These are phyloP conservation scores for Tieghemostelium lacteum DNA, from an alignment of 78 protist species.

Conservation along the genomic window DNA sequence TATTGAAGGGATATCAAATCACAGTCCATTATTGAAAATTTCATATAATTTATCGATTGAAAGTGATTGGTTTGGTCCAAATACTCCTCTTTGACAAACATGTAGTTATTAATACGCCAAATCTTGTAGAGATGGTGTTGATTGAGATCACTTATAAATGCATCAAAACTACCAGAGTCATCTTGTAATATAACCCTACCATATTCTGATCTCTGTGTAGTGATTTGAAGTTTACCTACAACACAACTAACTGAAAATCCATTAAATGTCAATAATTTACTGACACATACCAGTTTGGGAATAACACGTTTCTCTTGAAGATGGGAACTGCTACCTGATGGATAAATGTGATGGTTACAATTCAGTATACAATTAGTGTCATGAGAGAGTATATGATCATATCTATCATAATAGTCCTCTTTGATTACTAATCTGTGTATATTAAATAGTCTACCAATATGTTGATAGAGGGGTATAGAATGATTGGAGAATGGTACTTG, in stretches of 20 bases:
- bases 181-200: slow-evolving; percentile 32
- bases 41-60: slow-evolving; percentile 1
- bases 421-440: background rate
- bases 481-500: background rate
- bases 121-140: slow-evolving; percentile 55
- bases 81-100: slow-evolving; percentile 9
- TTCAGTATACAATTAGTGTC: background rate
- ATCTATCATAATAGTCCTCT: background rate
- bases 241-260: background rate
- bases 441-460: slow-evolving; percentile 27
- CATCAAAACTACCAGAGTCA: background rate
- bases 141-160: slow-evolving; percentile 5
- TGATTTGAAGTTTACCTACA: slow-evolving; percentile 20
- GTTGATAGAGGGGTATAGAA: slow-evolving; percentile 20
- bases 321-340: background rate
- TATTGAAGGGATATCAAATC: slow-evolving; percentile 14
- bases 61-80: background rate
- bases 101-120: slow-evolving; percentile 45
- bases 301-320: too few species aligned
- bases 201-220: slow-evolving; percentile 48
- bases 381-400: slow-evolving; percentile 20
- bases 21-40: slow-evolving; percentile 63
- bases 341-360: background rate
- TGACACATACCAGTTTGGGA: slow-evolving; percentile 1
- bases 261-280: slow-evolving; percentile 1